phyloP scores from a whole-genome alignment of 148 eudicot species.

The Chenopodium album region DNA sequence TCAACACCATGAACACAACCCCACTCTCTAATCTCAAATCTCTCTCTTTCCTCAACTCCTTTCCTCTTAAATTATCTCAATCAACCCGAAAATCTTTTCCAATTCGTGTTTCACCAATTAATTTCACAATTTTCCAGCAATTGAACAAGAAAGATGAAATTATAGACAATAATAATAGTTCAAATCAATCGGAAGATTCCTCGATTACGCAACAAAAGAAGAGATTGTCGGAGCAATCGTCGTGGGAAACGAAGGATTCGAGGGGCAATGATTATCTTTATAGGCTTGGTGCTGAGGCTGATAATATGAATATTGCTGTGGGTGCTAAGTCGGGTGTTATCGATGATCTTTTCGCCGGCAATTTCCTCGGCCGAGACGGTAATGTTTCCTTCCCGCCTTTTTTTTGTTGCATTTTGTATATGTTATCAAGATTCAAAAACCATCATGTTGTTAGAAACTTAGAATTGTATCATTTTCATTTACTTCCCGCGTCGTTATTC shows the following conservation, averaged over 20 bases:
- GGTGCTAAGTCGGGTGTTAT: constrained; percentile 91
- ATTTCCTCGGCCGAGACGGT: constrained; percentile 87
- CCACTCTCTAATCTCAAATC: constrained; percentile 17
- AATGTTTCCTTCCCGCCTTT: not conserved
- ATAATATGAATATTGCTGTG: constrained; percentile 84
- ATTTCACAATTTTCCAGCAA: constrained; percentile 23
- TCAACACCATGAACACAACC: constrained; percentile 9
- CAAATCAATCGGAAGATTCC: not conserved
- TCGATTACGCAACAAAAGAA: constrained; percentile 22
- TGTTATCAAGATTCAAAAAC: no score
- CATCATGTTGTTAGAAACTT: no score
- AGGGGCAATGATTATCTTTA: constrained; percentile 88
- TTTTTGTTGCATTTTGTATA: not conserved
- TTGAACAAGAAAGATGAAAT: constrained; percentile 5
- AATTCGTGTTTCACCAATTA: constrained; percentile 1
- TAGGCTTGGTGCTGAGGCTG: constrained; percentile 87
- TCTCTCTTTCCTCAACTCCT: constrained; percentile 22
- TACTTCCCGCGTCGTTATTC: not conserved
- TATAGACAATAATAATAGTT: constrained; percentile 4
- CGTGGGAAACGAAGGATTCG: constrained; percentile 86
- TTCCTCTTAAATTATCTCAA: constrained; percentile 6
- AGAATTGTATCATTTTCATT: no score
- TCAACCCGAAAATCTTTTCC: not conserved
- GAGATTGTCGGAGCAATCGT: constrained; percentile 77
- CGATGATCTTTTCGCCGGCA: constrained; percentile 83